A percentile compares a stretch with the other conserved stretches of the same genome.
phyloP scores from a whole-genome alignment of 345 rosid genomes.

The Gossypium stocksii region DNA sequence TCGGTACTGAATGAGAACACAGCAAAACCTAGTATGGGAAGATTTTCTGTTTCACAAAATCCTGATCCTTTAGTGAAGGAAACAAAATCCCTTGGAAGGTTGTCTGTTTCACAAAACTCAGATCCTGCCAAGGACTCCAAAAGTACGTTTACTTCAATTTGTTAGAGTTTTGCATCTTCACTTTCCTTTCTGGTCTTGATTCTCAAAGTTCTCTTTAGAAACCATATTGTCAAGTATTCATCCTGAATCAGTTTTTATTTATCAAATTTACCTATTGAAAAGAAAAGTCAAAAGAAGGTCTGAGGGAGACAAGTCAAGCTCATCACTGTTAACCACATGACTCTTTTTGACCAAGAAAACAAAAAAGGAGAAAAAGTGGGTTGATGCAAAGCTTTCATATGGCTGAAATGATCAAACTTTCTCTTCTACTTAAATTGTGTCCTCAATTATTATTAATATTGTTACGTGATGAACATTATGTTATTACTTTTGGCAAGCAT shows the following conservation, averaged over 20 bases:
- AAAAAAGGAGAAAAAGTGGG: not conserved
- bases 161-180: not conserved
- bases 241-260: not conserved
- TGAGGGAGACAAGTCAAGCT: not conserved
- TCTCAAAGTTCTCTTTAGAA: not conserved
- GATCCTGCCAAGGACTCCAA: conserved; percentile 72
- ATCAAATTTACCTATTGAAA: not conserved
- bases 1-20: conserved; percentile 53
- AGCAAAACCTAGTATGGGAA: conserved; percentile 49
- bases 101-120: conserved; percentile 77
- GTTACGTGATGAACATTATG: not conserved
- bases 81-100: conserved; percentile 74
- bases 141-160: conserved; percentile 17
- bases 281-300: not conserved
- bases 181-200: not conserved
- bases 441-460: not conserved
- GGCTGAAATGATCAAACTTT: not conserved
- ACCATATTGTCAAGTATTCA: not conserved
- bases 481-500: not conserved
- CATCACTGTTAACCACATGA: not conserved
- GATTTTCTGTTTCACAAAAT: conserved; percentile 50
- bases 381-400: not conserved
- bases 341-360: not conserved
- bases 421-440: not conserved
- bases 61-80: conserved; percentile 57